A percentile compares a stretch with the other conserved stretches of the same genome.
phyloP scores from a whole-genome alignment of 2,329 filamentous ascomycete species.

The Xylaria sp. region DNA sequence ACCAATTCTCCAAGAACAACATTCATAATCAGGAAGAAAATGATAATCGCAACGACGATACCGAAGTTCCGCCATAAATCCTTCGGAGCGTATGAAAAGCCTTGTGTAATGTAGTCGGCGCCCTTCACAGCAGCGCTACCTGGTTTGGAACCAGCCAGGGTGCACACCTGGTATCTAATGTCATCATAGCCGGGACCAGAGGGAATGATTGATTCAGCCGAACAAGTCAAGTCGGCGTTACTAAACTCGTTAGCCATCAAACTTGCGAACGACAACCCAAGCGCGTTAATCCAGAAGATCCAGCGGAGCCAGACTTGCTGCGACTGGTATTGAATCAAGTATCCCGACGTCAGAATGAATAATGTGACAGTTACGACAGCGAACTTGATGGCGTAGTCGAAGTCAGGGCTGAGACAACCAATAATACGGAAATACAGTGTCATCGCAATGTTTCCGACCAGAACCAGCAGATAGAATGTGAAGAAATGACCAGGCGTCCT shows the following conservation, averaged over 20 bases:
- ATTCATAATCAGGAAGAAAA: slow-evolving; percentile 80
- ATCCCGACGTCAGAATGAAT: slow-evolving; percentile 84
- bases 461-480: slow-evolving; percentile 77
- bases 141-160: slow-evolving; percentile 75
- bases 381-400: slow-evolving; percentile 87
- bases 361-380: slow-evolving; percentile 82
- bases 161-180: slow-evolving; percentile 82
- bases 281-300: slow-evolving; percentile 81
- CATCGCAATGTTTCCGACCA: slow-evolving; percentile 77
- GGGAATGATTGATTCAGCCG: slow-evolving; percentile 74
- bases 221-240: slow-evolving; percentile 75
- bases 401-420: slow-evolving; percentile 80
- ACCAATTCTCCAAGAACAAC: slow-evolving; percentile 82
- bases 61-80: slow-evolving; percentile 87
- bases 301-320: slow-evolving; percentile 82
- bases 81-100: slow-evolving; percentile 72
- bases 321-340: slow-evolving; percentile 81
- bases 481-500: slow-evolving; percentile 82
- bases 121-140: slow-evolving; percentile 75
- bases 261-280: slow-evolving; percentile 79
- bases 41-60: slow-evolving; percentile 80
- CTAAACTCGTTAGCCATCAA: slow-evolving; percentile 91
- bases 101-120: slow-evolving; percentile 73
- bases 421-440: slow-evolving; percentile 82
- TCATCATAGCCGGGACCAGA: slow-evolving; percentile 75